Percentiles rank a stretch among this genome's conserved stretches.
These are phyloP conservation scores for Exserohilum rostratum DNA, from an alignment of 2,329 filamentous ascomycete species.

Conservation along the genomic window DNA sequence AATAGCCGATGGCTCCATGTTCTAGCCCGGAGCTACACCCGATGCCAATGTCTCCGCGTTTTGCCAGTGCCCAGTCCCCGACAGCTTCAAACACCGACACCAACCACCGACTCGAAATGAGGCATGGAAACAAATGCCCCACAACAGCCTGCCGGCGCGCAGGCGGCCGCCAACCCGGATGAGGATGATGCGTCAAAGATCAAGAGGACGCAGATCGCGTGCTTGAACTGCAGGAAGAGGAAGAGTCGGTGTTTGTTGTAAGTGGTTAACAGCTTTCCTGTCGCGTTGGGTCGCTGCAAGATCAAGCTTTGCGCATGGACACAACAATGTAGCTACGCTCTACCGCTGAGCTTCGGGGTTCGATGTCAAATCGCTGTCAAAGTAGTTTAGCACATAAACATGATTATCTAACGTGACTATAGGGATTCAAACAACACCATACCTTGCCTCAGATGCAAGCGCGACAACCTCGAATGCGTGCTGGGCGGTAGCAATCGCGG, in stretches of 20 bases:
- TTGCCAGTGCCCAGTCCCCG: constrained; percentile 11
- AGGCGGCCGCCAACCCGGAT: constrained; percentile 16
- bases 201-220: constrained; percentile 35
- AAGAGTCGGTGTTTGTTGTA: constrained; percentile 50
- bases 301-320: neutral
- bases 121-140: constrained; percentile 20
- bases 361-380: neutral
- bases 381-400: neutral
- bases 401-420: constrained; percentile 1
- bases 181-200: constrained; percentile 26
- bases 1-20: neutral
- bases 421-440: constrained; percentile 57
- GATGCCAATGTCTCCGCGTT: constrained; percentile 14
- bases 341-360: neutral
- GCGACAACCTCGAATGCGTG: constrained; percentile 64
- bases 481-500: constrained; percentile 65
- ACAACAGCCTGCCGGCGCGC: constrained; percentile 16
- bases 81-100: constrained; percentile 21
- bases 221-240: constrained; percentile 47
- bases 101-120: constrained; percentile 12
- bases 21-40: constrained; percentile 6
- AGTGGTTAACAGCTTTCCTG: constrained; percentile 21
- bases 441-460: constrained; percentile 64
- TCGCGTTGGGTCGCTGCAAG: neutral
- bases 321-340: neutral